Base-by-base conservation (phyloP, 352 stramenopile genomes). In the Pythium coloratum region DNA sequence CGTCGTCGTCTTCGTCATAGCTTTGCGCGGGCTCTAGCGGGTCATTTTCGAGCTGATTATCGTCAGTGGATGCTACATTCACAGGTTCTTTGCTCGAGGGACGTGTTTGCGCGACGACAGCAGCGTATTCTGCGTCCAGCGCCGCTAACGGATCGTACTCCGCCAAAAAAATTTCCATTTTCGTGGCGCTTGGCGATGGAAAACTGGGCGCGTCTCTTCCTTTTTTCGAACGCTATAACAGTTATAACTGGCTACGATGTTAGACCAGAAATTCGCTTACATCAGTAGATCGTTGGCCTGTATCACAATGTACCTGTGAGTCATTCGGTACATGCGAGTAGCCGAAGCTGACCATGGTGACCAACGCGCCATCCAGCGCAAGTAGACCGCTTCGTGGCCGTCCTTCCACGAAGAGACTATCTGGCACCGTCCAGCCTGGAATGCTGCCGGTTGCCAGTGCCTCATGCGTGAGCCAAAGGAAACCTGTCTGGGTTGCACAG, bases 121-220 rank as follows among this genome's bases (percentile, higher is more conserved):
- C 75, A 18, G 76, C 80, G 62, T 91, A 91, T 62, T 91, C 83
- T 54, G 76, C 80, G 20, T 91, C 83, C 1, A 91, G 72, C 62
- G 64, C 54, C 47, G 69, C 78, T 2, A 91, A 75, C 59, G 77
- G 81, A 64, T 91, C 82, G 44, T 78, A 73, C 24, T 60, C 56
- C 24, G 65, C 64, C 36, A 70, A 24, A 44, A 78, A 77, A 30
- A 69, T 66, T 32, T 77, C 72, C 71, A 85, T 73, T 53, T 64
- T 69, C 47, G 34, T 8, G 20, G 33, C 13, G 33, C 18, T 49
- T 16, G 46, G 16, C 20, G 34, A 40, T 40, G 34, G 9, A 10
- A 40, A 40, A 40, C 34, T 40, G 34, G 9, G 6, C 34, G 32
- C 30, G 60, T 53, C 50, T 49, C 60, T 59, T 66, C 60, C 49